Evolutionary conservation across 179 eudicot genomes (phyloP).

Genomic region (Sideroxylon spinosum): DNA sequence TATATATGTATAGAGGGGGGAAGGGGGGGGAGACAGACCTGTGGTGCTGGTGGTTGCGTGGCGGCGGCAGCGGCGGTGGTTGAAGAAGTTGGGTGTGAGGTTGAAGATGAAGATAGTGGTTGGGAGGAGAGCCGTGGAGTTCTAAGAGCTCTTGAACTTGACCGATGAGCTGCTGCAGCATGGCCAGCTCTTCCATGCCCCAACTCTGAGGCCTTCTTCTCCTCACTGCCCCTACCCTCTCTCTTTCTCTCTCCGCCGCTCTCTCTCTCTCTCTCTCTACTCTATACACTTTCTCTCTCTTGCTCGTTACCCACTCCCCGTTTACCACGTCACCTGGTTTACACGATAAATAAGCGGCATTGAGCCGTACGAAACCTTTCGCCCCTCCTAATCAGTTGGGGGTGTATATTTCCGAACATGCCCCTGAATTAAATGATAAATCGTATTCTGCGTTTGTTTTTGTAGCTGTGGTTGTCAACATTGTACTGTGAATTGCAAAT

Average conservation of each 20-base stretch:
- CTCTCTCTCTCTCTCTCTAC: conserved; percentile 15
- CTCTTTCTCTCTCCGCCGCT: conserved; percentile 5
- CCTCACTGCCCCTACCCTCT: conserved; percentile 8
- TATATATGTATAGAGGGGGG: background rate
- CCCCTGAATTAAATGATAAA: background rate
- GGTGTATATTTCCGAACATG: background rate
- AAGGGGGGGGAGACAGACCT: conserved; percentile 15
- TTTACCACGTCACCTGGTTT: conserved; percentile 24
- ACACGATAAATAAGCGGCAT: conserved; percentile 29
- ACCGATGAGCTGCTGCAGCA: conserved; percentile 67
- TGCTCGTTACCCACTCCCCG: conserved; percentile 7
- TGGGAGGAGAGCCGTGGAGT: conserved; percentile 29
- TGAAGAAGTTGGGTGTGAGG: conserved; percentile 17
- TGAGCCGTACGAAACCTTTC: conserved; percentile 41
- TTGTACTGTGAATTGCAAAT: too few species aligned
- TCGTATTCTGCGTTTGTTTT: too few species aligned
- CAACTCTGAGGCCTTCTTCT: conserved; percentile 8
- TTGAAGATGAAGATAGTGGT: conserved; percentile 15
- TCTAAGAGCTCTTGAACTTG: conserved; percentile 47
- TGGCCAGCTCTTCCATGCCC: conserved; percentile 49
- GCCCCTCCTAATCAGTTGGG: conserved; percentile 7
- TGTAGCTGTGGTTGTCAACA: too few species aligned
- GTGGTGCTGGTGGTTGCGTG: conserved; percentile 20
- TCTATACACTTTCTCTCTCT: conserved; percentile 7
- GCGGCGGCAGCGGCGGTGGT: conserved; percentile 12